Evolutionary conservation across 108 stramenopile species (phyloP), one percentile per base, ranked within the genome.

Genomic region (Mediolabrus comicus): DNA sequence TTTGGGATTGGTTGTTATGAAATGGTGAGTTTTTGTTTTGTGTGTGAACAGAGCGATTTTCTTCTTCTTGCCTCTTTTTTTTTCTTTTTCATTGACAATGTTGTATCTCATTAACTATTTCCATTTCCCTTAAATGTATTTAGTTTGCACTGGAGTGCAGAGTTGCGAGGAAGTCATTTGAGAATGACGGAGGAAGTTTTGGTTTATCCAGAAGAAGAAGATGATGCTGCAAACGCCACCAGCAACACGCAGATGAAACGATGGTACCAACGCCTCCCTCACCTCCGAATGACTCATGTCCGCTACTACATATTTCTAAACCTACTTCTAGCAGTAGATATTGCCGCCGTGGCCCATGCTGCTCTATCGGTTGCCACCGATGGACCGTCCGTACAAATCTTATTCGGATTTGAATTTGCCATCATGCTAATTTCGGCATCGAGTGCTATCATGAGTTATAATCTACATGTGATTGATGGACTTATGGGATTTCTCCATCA

Each of bases 401-500:
- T 98, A 1, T 98, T 98, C 81, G 96, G 86, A 24, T 98, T 97
- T 66, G 99, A 99, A 81, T 85, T 69, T 27, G 90, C 95, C 31
- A 95, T 98, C 59, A 66, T 98, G 63, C 56, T 89, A 24, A 80
- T 92, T 2, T 82, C 92, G 19, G 92, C 89, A 29, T 52, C 95
- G 63, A 82, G 87, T 55, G 70, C 90, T 1, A 55, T 90, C 8
- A 56, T 81, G 3, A 63, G 88, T 53, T 98, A 96, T 74, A 27
- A 80, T 62, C 62, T 99, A 29, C 95, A 97, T 67, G 79, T 89
- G 4, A 22, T 97, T 12, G 98, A 98, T 82, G 92, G 87, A 17
- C 13, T 86, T 6, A 79, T 96, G 55, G 85, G 88, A 33, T 78
- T 78, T 57, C 63, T 79, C 39, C 91, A 88, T 36, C 89, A 92